Base-by-base conservation (phyloP, 2,329 filamentous ascomycete genomes). In the Fusarium acutatum region DNA sequence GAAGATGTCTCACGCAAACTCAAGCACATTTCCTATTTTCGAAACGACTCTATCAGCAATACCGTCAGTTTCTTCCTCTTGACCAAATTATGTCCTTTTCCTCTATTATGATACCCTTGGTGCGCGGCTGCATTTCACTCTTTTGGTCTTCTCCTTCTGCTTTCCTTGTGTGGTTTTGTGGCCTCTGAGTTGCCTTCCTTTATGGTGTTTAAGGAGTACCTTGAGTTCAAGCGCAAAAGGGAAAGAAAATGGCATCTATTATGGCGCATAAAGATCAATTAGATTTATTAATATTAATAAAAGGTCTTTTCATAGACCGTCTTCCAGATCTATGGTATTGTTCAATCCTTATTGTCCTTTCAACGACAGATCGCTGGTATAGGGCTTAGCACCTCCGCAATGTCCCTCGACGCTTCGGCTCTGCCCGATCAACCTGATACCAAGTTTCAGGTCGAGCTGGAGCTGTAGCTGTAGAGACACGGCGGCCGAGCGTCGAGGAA, bases 211-310 rank as follows among this genome's bases (percentile, higher is more conserved):
- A 6, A 20, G 4, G 20, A 14, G 38, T 9, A 6, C 4, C 11
- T 7, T n/a, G 7, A 32, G 11, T 10, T 24, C 22, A 24, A 15
- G 4, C 28, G 11, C 2, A 50, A 6, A 24, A 7, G 3, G 22
- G 3, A 4, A 1, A 18, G 0, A 10, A 18, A 9, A 10, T 10
- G 1, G 2, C 5, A 32, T 14, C 3, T n/a, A 6, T 3, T 7
- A 18, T 9, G 30, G 18, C 18, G 2, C n/a, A 35, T 8, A 1
- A 4, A 15, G 3, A 3, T 9, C 2, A 11, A 1, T 8, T 12
- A 20, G 3, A 15, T 24, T 1, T 2, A 15, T 35, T 8, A 8
- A 6, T 35, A 15, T 3, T 15, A 40, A 40, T n/a, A 5, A 40
- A n/a, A 8, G 1, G 0, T 13, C 38, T n/a, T 40, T 14, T 22